Percentiles rank a stretch among this genome's conserved stretches.
phyloP scores from a whole-genome alignment of 257 asterid genomes.

The Ehretia macrophylla region DNA sequence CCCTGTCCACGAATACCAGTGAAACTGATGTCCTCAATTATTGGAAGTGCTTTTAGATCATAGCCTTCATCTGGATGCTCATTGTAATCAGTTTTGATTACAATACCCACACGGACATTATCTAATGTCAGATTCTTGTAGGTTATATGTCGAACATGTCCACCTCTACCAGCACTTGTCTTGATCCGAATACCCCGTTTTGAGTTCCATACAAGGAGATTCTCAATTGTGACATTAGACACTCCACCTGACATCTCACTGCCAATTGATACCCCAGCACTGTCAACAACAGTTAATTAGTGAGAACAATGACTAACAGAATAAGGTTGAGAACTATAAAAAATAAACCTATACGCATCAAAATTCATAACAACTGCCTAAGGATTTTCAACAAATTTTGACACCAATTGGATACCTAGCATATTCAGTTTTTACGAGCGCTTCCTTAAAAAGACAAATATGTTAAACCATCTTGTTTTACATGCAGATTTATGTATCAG shows the following conservation, averaged over 20 bases:
- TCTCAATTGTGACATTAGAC: conserved; percentile 59
- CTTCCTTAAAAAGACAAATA: too few species aligned
- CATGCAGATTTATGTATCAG: too few species aligned
- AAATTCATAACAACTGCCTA: neutral
- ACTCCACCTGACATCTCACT: conserved; percentile 99
- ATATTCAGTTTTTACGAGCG: too few species aligned
- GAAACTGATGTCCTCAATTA: conserved; percentile 59
- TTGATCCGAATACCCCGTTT: conserved; percentile 83
- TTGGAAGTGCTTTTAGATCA: conserved; percentile 70
- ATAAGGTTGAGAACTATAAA: neutral
- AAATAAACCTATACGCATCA: neutral
- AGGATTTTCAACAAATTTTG: too few species aligned
- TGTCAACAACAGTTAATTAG: conserved; percentile 13
- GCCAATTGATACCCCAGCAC: conserved; percentile 95
- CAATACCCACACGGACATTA: conserved; percentile 86
- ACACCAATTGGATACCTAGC: too few species aligned
- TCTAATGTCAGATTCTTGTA: conserved; percentile 69
- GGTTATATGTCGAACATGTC: conserved; percentile 54
- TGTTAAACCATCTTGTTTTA: too few species aligned
- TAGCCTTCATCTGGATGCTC: conserved; percentile 84
- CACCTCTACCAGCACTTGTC: conserved; percentile 88
- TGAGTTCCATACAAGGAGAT: conserved; percentile 80
- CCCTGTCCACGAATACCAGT: conserved; percentile 69
- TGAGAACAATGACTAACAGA: neutral
- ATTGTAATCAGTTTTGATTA: conserved; percentile 80